These are phyloP conservation scores for Amylostereum chailletii DNA, from an alignment of 1,284 basidiomycete species.

Conservation along the genomic window DNA sequence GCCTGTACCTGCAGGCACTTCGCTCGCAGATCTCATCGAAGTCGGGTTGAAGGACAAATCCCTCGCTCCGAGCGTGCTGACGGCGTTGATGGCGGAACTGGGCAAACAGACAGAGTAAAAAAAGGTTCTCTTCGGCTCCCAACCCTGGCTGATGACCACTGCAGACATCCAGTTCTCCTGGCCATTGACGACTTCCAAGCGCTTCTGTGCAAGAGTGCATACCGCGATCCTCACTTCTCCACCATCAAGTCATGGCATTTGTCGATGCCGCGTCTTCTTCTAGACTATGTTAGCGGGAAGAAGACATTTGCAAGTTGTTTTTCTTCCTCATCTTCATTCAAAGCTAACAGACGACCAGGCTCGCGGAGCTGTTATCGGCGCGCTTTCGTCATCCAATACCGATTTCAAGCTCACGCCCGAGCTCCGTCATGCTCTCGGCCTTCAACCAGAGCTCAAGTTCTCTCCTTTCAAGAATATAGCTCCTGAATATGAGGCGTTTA, in stretches of 20 bases:
- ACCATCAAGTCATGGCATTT: constrained; percentile 75
- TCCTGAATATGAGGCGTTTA: constrained; percentile 37
- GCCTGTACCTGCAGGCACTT: constrained; percentile 38
- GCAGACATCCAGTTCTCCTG: constrained; percentile 66
- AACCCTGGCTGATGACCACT: too few relatives aligned
- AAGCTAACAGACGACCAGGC: constrained; percentile 23
- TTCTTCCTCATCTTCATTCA: constrained; percentile 1
- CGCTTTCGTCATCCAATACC: constrained; percentile 49
- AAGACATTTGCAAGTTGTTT: constrained; percentile 50
- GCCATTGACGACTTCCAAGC: constrained; percentile 87
- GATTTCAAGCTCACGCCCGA: constrained; percentile 47
- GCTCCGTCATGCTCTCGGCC: constrained; percentile 45
- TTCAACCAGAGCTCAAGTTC: constrained; percentile 27
- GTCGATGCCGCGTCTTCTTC: constrained; percentile 67
- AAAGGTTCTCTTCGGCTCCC: too few relatives aligned
- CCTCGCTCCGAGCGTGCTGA: constrained; percentile 58
- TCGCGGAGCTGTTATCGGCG: constrained; percentile 59
- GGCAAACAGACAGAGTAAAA: constrained; percentile 55
- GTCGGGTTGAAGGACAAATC: constrained; percentile 46
- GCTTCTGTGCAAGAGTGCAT: constrained; percentile 64
- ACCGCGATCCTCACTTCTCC: constrained; percentile 74
- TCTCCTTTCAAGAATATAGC: constrained; percentile 43
- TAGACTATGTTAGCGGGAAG: constrained; percentile 71
- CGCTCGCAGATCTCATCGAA: constrained; percentile 51
- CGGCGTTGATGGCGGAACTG: constrained; percentile 57